A percentile compares a stretch with the other conserved stretches of the same genome.
Conservation (phyloP, 179 eudicot genomes). For the Beta lomatogona region DNA sequence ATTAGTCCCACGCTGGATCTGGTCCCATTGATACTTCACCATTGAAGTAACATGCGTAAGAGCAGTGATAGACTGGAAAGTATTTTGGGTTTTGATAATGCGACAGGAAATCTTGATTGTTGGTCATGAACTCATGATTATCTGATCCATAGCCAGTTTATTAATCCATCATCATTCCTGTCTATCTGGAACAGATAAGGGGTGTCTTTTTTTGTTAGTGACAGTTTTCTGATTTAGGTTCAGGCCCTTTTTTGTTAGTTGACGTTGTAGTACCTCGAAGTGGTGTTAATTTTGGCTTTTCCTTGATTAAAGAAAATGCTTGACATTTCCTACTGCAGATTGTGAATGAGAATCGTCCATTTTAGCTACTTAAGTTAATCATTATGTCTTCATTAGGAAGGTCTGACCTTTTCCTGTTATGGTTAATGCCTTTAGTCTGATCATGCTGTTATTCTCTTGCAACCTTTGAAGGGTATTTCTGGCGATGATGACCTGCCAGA, state of each 20-base stretch:
- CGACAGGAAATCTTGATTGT: neutral
- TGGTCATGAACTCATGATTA: neutral
- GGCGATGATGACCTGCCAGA: constrained; percentile 96
- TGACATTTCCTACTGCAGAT: neutral
- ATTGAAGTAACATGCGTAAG: neutral
- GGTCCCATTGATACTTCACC: neutral
- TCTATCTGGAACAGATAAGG: neutral
- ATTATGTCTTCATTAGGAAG: too few relatives aligned
- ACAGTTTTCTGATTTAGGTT: neutral
- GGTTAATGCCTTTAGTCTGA: neutral
- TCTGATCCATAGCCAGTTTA: neutral
- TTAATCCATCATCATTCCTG: neutral
- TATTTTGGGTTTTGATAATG: neutral
- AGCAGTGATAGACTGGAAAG: neutral
- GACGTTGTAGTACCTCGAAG: neutral
- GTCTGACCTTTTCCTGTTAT: neutral
- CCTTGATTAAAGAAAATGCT: neutral
- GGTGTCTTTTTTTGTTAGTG: neutral
- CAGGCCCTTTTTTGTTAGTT: neutral
- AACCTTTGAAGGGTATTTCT: constrained; percentile 54
- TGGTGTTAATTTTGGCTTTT: neutral
- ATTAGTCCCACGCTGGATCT: too few relatives aligned
- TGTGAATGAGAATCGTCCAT: neutral
- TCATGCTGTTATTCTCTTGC: constrained; percentile 6
- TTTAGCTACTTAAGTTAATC: neutral